Percentiles rank a stretch among this genome's conserved stretches.
These are phyloP conservation scores for Purshia tridentata DNA, from an alignment of 306 rosid genomes.

Conservation along the genomic window DNA sequence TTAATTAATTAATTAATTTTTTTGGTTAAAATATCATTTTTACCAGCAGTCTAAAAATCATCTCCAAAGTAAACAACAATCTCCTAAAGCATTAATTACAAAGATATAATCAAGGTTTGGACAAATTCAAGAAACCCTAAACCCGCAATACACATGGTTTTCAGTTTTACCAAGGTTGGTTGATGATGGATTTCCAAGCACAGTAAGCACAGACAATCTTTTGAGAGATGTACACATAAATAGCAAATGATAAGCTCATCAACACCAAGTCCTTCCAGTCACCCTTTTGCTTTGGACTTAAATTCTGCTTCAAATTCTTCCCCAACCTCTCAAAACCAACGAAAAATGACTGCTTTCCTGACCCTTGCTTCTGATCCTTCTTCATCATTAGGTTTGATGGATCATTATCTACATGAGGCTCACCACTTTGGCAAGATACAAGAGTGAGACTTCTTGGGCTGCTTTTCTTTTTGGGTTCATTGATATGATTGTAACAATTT, in stretches of 20 bases:
- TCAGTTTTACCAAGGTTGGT: slow-evolving; percentile 43
- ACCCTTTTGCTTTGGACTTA: slow-evolving; percentile 77
- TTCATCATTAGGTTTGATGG: slow-evolving; percentile 21
- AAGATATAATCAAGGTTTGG: neutral
- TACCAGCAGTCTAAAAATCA: neutral
- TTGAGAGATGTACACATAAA: slow-evolving; percentile 84
- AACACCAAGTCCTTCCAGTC: slow-evolving; percentile 79
- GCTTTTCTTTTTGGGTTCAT: slow-evolving; percentile 22
- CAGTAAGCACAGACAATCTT: slow-evolving; percentile 69
- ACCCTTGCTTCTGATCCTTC: slow-evolving; percentile 29
- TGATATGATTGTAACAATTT: neutral
- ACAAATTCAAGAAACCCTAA: neutral
- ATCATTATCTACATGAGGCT: slow-evolving; percentile 17
- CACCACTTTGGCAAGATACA: slow-evolving; percentile 37
- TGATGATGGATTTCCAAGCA: slow-evolving; percentile 61
- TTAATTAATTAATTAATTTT: neutral
- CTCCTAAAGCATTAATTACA: neutral
- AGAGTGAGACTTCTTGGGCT: slow-evolving; percentile 27
- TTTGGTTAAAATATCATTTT: neutral
- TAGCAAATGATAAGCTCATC: slow-evolving; percentile 84
- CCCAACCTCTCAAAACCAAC: slow-evolving; percentile 46
- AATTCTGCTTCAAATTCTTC: slow-evolving; percentile 44
- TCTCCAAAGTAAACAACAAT: neutral
- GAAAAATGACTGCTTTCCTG: slow-evolving; percentile 21
- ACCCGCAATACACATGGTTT: neutral